Conservation (phyloP, 2,329 filamentous ascomycete species). For the Cladosporium halotolerans region DNA sequence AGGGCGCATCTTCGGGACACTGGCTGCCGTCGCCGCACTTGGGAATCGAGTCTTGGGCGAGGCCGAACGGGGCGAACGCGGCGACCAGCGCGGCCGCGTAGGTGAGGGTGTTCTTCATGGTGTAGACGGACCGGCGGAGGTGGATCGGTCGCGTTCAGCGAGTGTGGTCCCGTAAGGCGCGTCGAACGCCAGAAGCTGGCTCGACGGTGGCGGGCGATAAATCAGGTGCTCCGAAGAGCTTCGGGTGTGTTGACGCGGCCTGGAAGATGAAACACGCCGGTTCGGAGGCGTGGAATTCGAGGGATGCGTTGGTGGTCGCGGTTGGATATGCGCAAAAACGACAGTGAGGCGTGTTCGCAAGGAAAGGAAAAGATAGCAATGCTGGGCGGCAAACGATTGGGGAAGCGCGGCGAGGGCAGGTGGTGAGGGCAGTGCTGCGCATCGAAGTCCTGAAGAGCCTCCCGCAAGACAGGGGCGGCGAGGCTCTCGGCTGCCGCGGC, state of each 20-base stretch:
- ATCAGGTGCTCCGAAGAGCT: background rate
- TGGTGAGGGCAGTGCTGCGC: background rate
- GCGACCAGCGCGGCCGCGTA: slow-evolving; percentile 28
- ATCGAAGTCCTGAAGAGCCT: background rate
- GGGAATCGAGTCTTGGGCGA: slow-evolving; percentile 14
- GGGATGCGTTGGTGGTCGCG: no score
- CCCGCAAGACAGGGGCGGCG: background rate
- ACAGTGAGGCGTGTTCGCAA: background rate
- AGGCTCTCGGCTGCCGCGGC: background rate
- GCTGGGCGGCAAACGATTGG: background rate
- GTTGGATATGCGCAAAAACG: background rate
- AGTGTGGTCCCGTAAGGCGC: background rate
- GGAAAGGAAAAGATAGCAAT: background rate
- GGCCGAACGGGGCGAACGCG: slow-evolving; percentile 24
- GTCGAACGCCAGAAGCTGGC: background rate
- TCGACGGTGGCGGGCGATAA: background rate
- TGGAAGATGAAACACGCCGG: background rate
- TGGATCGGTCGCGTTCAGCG: background rate
- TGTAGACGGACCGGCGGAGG: background rate
- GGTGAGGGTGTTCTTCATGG: slow-evolving; percentile 23
- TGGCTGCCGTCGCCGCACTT: slow-evolving; percentile 27
- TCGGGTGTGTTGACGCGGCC: slow-evolving; percentile 7
- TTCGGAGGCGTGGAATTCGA: no score
- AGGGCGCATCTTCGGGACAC: slow-evolving; percentile 29
- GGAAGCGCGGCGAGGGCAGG: background rate